phyloP scores from a whole-genome alignment of 75 land plant species.

The Cupressus sempervirens region DNA sequence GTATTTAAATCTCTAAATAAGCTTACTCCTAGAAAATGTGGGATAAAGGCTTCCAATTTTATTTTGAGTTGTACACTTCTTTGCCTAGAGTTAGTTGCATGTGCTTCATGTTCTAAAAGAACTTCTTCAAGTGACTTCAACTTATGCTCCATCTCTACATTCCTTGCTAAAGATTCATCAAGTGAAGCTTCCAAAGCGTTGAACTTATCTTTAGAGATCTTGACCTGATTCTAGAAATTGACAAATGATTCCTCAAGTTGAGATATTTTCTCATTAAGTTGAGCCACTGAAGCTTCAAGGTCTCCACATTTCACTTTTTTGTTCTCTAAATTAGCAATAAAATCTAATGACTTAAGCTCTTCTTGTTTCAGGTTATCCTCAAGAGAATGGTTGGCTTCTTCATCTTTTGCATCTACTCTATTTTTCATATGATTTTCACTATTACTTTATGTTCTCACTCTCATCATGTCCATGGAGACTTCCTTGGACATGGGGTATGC shows the following conservation, averaged over 20 bases:
- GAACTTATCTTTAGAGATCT: conserved; percentile 32
- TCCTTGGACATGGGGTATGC: too few relatives aligned
- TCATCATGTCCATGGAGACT: too few relatives aligned
- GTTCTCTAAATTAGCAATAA: conserved; percentile 26
- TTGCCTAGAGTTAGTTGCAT: conserved; percentile 31
- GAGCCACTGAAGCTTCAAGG: conserved; percentile 29
- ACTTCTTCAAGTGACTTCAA: conserved; percentile 29
- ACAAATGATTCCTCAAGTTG: conserved; percentile 37
- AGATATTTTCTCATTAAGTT: conserved; percentile 26
- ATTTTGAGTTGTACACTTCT: too few relatives aligned
- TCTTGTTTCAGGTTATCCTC: conserved; percentile 23
- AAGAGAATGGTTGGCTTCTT: conserved; percentile 1
- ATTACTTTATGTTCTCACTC: too few relatives aligned
- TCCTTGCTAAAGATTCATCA: conserved; percentile 13
- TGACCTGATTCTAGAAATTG: conserved; percentile 17
- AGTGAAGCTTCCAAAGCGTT: conserved; percentile 22
- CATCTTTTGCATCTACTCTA: too few relatives aligned
- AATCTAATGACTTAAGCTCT: conserved; percentile 15
- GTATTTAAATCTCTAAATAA: too few relatives aligned
- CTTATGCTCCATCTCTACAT: conserved; percentile 38
- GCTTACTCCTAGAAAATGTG: too few relatives aligned
- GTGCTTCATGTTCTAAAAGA: conserved; percentile 41
- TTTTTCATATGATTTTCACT: too few relatives aligned
- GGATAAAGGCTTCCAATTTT: too few relatives aligned
- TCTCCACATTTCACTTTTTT: conserved; percentile 25